Evolutionary conservation across 2,329 filamentous ascomycete genomes (phyloP).

Genomic region (Laburnicola sp.): DNA sequence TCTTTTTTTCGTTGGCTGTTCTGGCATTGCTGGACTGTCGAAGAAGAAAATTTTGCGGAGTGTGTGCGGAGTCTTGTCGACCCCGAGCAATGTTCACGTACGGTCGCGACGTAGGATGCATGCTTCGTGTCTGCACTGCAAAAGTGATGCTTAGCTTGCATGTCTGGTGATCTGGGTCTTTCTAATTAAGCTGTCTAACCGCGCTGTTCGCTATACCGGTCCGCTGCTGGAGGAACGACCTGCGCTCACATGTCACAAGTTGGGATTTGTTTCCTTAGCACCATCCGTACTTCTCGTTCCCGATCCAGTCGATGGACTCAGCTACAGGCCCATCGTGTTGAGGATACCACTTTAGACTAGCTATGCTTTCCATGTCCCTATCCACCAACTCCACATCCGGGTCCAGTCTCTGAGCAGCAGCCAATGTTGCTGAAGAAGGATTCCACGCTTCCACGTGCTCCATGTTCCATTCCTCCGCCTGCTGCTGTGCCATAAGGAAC

Average conservation of each 20-base stretch:
- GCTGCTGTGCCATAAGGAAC: constrained; percentile 65
- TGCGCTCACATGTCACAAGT: too few species aligned
- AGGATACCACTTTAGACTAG: constrained; percentile 70
- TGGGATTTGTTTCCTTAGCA: constrained; percentile 63
- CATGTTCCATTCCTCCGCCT: constrained; percentile 74
- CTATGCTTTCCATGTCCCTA: constrained; percentile 68
- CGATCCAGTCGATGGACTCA: constrained; percentile 68
- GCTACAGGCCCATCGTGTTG: constrained; percentile 48
- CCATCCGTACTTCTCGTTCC: constrained; percentile 79
- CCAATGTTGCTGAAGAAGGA: constrained; percentile 59
- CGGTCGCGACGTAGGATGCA: too few species aligned
- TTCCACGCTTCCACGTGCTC: constrained; percentile 81
- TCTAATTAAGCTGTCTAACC: too few species aligned
- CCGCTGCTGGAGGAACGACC: too few species aligned
- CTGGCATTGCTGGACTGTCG: constrained; percentile 37
- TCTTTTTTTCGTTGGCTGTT: constrained; percentile 40
- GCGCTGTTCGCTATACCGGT: too few species aligned
- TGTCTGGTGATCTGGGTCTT: too few species aligned
- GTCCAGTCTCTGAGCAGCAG: constrained; percentile 52
- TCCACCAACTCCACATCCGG: constrained; percentile 55
- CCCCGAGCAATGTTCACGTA: too few species aligned
- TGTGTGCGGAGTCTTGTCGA: too few species aligned
- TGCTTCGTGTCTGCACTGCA: too few species aligned
- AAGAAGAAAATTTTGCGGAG: constrained; percentile 30
- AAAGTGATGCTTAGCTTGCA: too few species aligned